Percentiles rank a stretch among this genome's conserved stretches.
Evolutionary conservation across 805 yeast genomes (phyloP).

Genomic region (Maudiozyma barnettii): DNA sequence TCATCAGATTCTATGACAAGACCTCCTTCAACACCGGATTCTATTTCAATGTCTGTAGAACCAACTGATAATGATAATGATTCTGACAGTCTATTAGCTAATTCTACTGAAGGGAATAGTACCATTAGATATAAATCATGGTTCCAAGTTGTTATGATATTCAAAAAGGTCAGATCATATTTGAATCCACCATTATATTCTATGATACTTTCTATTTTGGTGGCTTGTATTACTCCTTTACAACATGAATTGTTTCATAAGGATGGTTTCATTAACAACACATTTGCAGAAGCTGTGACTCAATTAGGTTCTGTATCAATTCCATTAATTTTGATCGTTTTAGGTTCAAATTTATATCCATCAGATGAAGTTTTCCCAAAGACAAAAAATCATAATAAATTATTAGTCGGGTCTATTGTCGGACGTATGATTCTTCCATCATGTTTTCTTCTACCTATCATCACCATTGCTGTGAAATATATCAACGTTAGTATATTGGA

Average conservation of each 20-base stretch:
- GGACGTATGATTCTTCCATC: conserved; percentile 77
- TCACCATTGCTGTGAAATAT: conserved; percentile 54
- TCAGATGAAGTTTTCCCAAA: conserved; percentile 58
- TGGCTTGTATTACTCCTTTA: conserved; percentile 55
- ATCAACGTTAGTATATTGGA: conserved; percentile 59
- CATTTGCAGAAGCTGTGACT: conserved; percentile 51
- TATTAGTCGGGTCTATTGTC: conserved; percentile 58
- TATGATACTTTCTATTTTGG: conserved; percentile 57
- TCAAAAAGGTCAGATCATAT: conserved; percentile 29
- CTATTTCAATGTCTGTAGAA: not conserved
- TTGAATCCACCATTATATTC: conserved; percentile 84
- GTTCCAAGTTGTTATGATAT: conserved; percentile 4
- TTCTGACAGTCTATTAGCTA: not conserved
- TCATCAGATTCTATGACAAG: not conserved
- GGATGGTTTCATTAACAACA: conserved; percentile 54
- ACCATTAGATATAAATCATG: conserved; percentile 11
- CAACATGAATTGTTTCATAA: conserved; percentile 49
- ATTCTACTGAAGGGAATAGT: not conserved
- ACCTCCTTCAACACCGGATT: not conserved
- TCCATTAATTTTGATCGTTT: conserved; percentile 63
- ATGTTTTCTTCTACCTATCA: conserved; percentile 53
- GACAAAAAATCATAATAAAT: conserved; percentile 49
- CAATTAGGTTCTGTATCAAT: conserved; percentile 69
- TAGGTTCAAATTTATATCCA: conserved; percentile 73
- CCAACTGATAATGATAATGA: not conserved